A percentile compares a stretch with the other conserved stretches of the same genome.
phyloP scores from a whole-genome alignment of 169 alveolate species.

The Eimeria praecox region DNA sequence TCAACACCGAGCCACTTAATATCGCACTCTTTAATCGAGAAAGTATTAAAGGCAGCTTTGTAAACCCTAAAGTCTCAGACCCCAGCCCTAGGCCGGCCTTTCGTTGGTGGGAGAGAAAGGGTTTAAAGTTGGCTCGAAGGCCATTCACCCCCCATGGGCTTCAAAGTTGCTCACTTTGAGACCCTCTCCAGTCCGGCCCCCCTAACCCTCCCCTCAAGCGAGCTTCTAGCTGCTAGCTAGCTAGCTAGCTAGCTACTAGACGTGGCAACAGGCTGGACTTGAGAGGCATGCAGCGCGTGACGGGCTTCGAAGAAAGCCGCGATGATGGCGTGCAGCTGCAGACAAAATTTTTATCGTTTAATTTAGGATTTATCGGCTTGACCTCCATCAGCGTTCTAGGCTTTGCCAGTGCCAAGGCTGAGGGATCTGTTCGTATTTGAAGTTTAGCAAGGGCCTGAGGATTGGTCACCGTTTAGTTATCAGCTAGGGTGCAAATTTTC shows the following conservation, averaged over 20 bases:
- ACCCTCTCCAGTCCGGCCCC: not conserved
- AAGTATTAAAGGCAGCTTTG: slow-evolving; percentile 18
- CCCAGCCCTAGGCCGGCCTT: not conserved
- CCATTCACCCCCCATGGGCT: not conserved
- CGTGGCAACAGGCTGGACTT: not conserved
- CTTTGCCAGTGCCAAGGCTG: not conserved
- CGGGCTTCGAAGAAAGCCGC: slow-evolving; percentile 82
- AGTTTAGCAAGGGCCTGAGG: not conserved
- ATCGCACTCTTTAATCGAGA: not conserved
- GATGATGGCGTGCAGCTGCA: slow-evolving; percentile 79
- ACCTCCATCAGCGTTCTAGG: not conserved
- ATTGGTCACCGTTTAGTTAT: not conserved
- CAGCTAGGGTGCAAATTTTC: not conserved
- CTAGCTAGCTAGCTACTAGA: slow-evolving; percentile 58
- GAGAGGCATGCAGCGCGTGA: slow-evolving; percentile 76
- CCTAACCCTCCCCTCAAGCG: not conserved
- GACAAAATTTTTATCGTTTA: slow-evolving; percentile 35
- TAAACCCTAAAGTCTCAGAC: not conserved
- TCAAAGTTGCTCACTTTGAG: not conserved
- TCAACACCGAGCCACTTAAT: not conserved
- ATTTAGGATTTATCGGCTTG: not conserved
- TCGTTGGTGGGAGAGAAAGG: not conserved
- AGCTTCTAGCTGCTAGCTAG: not conserved
- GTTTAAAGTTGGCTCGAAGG: not conserved
- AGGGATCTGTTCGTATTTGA: not conserved